phyloP scores from a whole-genome alignment of 2,329 filamentous ascomycete species.

The Talaromyces piceae region DNA sequence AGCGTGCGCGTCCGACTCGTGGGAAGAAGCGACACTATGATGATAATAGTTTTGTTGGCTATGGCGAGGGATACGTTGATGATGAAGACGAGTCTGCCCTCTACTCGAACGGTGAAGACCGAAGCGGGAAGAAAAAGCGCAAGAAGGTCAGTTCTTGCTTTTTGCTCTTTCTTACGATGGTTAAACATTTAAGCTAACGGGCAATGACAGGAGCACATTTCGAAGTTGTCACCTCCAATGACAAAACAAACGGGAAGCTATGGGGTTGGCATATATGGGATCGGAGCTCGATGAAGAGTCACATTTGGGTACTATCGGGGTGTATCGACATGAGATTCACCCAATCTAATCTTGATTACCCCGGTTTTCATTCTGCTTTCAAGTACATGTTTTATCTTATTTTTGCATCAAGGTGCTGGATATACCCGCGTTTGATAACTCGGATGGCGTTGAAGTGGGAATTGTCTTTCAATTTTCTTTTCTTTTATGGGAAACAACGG shows the following conservation, averaged over 20 bases:
- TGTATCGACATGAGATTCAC: not conserved
- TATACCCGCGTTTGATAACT: constrained; percentile 41
- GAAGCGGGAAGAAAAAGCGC: constrained; percentile 37
- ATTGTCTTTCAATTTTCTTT: constrained; percentile 8
- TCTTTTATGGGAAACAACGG: not conserved
- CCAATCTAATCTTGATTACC: constrained; percentile 3
- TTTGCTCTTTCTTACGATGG: not conserved
- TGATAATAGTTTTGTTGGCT: constrained; percentile 45
- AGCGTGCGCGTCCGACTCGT: constrained; percentile 36
- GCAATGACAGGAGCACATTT: constrained; percentile 30
- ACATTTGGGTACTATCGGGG: not conserved
- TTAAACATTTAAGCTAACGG: constrained; percentile 9
- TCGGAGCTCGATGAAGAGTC: constrained; percentile 34
- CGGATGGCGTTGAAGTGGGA: constrained; percentile 30
- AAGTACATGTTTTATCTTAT: constrained; percentile 18
- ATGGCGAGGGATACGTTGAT: constrained; percentile 45
- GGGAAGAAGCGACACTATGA: constrained; percentile 45
- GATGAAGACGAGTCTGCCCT: constrained; percentile 39
- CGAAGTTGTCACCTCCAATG: constrained; percentile 32
- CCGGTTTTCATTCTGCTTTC: constrained; percentile 11
- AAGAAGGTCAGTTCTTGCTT: constrained; percentile 34
- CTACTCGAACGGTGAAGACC: constrained; percentile 37
- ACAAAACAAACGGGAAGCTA: constrained; percentile 36
- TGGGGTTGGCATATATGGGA: constrained; percentile 39
- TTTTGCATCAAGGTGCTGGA: constrained; percentile 42